Conservation (phyloP, 1,284 basidiomycete species). For the Rhodofomes roseus region DNA sequence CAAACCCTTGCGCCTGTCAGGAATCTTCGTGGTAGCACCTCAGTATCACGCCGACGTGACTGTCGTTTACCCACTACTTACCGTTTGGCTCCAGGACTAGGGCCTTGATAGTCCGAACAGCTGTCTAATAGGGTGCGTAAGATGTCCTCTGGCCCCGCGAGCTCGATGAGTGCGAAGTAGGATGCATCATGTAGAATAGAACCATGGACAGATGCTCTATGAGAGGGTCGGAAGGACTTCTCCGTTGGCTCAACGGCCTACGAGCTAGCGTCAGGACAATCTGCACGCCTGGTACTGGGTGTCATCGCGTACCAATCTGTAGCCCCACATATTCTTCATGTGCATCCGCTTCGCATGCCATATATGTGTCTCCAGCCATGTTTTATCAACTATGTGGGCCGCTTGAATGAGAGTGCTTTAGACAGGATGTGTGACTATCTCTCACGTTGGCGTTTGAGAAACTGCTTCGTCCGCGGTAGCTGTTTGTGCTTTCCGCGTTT, state of each 20-base stretch:
- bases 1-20: conserved; percentile 51
- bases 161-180: conserved; percentile 73
- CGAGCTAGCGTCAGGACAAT: not conserved
- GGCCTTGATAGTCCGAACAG: conserved; percentile 62
- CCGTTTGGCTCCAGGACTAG: conserved; percentile 56
- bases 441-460: conserved; percentile 68
- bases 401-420: conserved; percentile 6
- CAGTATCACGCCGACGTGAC: not conserved
- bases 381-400: conserved; percentile 59
- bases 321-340: conserved; percentile 90
- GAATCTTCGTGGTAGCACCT: conserved; percentile 37
- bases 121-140: conserved; percentile 51
- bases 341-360: conserved; percentile 95
- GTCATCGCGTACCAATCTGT: conserved; percentile 58
- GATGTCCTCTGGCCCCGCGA: conserved; percentile 57
- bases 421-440: not conserved
- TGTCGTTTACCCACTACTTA: conserved; percentile 20
- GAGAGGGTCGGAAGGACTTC: conserved; percentile 85
- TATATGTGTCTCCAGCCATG: conserved; percentile 90
- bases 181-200: conserved; percentile 87
- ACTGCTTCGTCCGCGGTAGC: conserved; percentile 45
- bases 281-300: not conserved
- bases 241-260: conserved; percentile 82
- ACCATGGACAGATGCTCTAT: conserved; percentile 80
- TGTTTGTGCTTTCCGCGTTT: conserved; percentile 57